Percentiles rank a stretch among this genome's conserved stretches.
Conservation (phyloP, 495 filamentous ascomycete genomes). For the Collariella sp. region DNA sequence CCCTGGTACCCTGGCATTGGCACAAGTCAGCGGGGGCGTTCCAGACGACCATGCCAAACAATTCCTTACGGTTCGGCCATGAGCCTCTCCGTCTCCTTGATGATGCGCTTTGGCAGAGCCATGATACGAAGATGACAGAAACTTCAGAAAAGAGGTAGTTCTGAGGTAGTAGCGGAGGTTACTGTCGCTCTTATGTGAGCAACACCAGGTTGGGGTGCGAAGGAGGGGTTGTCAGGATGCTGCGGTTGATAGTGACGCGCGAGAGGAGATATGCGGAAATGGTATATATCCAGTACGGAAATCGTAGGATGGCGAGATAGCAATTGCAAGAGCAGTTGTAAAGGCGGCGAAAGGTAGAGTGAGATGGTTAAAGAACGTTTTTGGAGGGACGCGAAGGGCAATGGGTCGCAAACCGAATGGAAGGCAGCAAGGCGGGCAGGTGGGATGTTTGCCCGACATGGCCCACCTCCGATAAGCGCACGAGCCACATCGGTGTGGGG, state of each 20-base stretch:
- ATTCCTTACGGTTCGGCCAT: constrained; percentile 84
- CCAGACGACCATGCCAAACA: not conserved
- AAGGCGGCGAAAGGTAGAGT: too few species aligned
- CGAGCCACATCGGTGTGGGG: not conserved
- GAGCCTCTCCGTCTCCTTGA: constrained; percentile 97
- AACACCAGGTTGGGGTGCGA: not conserved
- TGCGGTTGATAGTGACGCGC: not conserved
- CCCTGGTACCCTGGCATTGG: constrained; percentile 67
- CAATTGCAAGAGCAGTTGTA: not conserved
- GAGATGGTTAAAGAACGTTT: not conserved
- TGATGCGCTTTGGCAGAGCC: constrained; percentile 88
- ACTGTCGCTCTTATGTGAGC: not conserved
- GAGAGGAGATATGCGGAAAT: not conserved
- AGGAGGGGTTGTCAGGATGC: constrained; percentile 1
- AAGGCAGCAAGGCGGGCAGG: constrained; percentile 2
- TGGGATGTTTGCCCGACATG: constrained; percentile 7
- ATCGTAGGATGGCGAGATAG: not conserved
- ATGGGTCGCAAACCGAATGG: not conserved
- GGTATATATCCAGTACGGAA: not conserved
- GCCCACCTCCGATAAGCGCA: constrained; percentile 12
- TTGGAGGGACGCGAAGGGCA: not conserved
- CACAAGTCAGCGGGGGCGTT: constrained; percentile 14
- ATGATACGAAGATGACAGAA: constrained; percentile 29
- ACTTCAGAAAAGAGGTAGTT: not conserved
- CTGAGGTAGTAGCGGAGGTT: not conserved